Evolutionary conservation across 2,329 filamentous ascomycete genomes (phyloP), one percentile per base, ranked within the genome.

Genomic region (Trichoderma afroharzianum): DNA sequence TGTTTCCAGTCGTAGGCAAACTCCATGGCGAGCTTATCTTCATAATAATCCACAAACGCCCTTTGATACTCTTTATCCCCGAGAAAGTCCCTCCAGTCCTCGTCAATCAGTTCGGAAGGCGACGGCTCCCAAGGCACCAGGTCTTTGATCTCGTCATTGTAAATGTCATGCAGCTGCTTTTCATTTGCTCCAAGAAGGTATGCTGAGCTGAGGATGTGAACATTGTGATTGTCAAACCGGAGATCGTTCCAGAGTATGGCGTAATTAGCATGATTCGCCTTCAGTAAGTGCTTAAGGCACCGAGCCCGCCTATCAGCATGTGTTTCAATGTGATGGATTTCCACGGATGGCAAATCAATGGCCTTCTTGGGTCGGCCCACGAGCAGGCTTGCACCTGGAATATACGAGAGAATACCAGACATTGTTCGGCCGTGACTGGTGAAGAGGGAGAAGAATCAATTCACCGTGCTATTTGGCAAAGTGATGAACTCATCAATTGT

Each of bases 11-110:
- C 88, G 79, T 98, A 98, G 43, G 89, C 86, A 76, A 91, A 88
- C 32, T 84, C 83, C 80, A 88, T 83, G 3, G 93, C 94, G 33
- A 98, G 85, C 77, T 94, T 90, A 79, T 99, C 96, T 80, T 99
- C 96, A 78, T 97, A 98, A 79, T 96, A 98, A 80, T 99, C 95
- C 70, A 99, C 85, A 78, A 91, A 99, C 0, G 94, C 95, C 72
- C 95, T 88, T 81, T 99, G 94, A 78, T 97, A 98, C 73, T 85
- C 89, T 76, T 87, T 87, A 79, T 94, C 89, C 26, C 95, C 95
- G 36, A 98, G 80, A 76, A 90, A 96, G 71, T 95, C 92, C 74
- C 91, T 87, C 95, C 96, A 99, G 79, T 99, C 96, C 71, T 91
- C 87, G 73, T 90, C 87, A 21, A 90, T 89, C 66, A 99, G 88